A percentile compares a stretch with the other conserved stretches of the same genome.
phyloP scores from a whole-genome alignment of 2,329 filamentous ascomycete species.

The Aquanectria penicillioides region DNA sequence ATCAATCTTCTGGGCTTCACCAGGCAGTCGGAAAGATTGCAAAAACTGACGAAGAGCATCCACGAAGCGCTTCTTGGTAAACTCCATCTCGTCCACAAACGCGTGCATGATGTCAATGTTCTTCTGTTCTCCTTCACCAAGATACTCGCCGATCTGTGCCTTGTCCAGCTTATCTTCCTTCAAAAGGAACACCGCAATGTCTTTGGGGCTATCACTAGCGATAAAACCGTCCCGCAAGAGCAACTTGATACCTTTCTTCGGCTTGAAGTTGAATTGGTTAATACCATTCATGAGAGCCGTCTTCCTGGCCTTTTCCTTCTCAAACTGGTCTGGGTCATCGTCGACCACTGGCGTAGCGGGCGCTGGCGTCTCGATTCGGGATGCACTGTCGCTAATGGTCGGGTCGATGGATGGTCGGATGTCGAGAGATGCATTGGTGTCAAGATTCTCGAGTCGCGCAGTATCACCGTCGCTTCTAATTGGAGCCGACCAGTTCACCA shows the following conservation, averaged over 20 bases:
- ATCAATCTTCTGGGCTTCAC: conserved; percentile 98
- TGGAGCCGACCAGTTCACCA: conserved; percentile 88
- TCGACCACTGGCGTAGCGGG: conserved; percentile 76
- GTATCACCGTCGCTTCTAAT: conserved; percentile 65
- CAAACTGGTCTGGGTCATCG: conserved; percentile 93
- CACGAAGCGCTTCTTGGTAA: conserved; percentile 89
- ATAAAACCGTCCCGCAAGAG: conserved; percentile 90
- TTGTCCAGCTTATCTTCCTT: conserved; percentile 89
- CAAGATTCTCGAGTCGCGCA: conserved; percentile 42
- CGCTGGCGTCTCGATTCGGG: conserved; percentile 67
- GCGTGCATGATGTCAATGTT: conserved; percentile 99
- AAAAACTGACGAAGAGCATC: conserved; percentile 91
- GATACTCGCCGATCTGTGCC: conserved; percentile 89
- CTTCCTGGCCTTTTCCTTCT: conserved; percentile 93
- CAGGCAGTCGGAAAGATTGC: conserved; percentile 92
- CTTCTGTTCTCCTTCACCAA: conserved; percentile 91
- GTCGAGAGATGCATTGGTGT: conserved; percentile 52
- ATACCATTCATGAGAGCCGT: conserved; percentile 91
- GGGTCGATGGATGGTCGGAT: conserved; percentile 77
- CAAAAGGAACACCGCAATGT: conserved; percentile 86
- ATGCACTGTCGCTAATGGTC: conserved; percentile 66
- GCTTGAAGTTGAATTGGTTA: conserved; percentile 96
- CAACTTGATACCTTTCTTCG: conserved; percentile 90
- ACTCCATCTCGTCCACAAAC: conserved; percentile 96
- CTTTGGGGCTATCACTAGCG: conserved; percentile 76